Evolutionary conservation across 352 stramenopile species (phyloP).

Genomic region (Globisporangium nagaii): DNA sequence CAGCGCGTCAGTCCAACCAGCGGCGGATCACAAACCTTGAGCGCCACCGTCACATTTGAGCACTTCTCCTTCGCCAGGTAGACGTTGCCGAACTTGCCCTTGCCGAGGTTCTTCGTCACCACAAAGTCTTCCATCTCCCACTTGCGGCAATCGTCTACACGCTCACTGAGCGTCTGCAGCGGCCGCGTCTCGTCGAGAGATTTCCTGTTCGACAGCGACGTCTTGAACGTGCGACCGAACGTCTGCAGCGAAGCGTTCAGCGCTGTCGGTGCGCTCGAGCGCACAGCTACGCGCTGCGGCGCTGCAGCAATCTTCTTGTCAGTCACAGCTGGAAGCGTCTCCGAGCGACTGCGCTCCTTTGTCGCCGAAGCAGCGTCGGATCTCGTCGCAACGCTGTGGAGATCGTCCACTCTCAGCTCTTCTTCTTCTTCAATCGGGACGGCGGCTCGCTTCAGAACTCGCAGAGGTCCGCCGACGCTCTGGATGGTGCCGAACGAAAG

Average conservation of each 20-base stretch:
- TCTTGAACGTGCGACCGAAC: conserved; percentile 14
- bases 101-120: conserved; percentile 73
- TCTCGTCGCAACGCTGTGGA: neutral
- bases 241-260: conserved; percentile 13
- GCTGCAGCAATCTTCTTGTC: conserved; percentile 12
- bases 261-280: conserved; percentile 11
- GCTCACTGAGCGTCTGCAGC: conserved; percentile 34
- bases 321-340: neutral
- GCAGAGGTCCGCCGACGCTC: conserved; percentile 12
- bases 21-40: conserved; percentile 77
- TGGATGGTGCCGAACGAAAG: conserved; percentile 25
- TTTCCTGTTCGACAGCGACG: conserved; percentile 17
- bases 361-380: neutral
- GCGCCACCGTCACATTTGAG: conserved; percentile 57
- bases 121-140: conserved; percentile 76
- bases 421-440: conserved; percentile 20
- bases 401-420: neutral
- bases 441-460: conserved; percentile 14
- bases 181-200: conserved; percentile 43
- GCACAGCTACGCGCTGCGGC: conserved; percentile 34
- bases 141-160: conserved; percentile 44
- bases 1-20: neutral
- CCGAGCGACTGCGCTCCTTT: neutral
- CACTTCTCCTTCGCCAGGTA: conserved; percentile 74
- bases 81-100: conserved; percentile 85